A percentile compares a stretch with the other conserved stretches of the same genome.
These are phyloP conservation scores for Hygrophorus pudorinus DNA, from an alignment of 768 basidiomycete species.

Conservation along the genomic window DNA sequence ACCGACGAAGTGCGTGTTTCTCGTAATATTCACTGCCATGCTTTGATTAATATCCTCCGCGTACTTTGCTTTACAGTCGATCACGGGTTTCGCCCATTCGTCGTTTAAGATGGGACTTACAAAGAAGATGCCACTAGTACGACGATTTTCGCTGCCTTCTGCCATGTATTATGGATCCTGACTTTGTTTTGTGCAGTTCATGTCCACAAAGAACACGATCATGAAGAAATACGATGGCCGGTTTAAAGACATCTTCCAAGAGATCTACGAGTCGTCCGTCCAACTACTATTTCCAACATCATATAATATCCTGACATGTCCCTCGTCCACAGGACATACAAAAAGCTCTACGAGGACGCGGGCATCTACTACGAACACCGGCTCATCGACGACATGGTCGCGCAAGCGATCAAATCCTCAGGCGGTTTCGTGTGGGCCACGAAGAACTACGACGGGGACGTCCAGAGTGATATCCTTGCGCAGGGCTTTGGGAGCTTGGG, in stretches of 20 bases:
- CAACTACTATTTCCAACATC: background rate
- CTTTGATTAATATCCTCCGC: background rate
- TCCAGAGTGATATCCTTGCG: conserved; percentile 88
- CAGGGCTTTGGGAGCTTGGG: conserved; percentile 96
- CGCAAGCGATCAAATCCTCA: conserved; percentile 91
- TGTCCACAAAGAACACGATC: conserved; percentile 98
- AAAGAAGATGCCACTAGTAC: conserved; percentile 70
- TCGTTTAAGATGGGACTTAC: conserved; percentile 93
- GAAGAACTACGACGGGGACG: conserved; percentile 80
- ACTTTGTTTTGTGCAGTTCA: conserved; percentile 46
- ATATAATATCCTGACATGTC: background rate
- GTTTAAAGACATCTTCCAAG: conserved; percentile 99
- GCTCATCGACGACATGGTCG: conserved; percentile 97
- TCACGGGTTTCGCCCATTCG: conserved; percentile 91
- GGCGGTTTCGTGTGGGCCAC: conserved; percentile 82
- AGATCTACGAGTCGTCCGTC: conserved; percentile 72
- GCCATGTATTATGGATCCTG: background rate
- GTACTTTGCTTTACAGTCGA: conserved; percentile 42
- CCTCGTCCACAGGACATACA: conserved; percentile 44
- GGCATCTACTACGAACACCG: conserved; percentile 94
- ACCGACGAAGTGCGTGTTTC: conserved; percentile 67
- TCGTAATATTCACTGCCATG: background rate
- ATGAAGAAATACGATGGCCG: conserved; percentile 96
- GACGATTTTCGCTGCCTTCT: conserved; percentile 8
- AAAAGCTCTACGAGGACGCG: conserved; percentile 52